Percentiles rank a stretch among this genome's conserved stretches.
These are phyloP conservation scores for Russula olivacea DNA, from an alignment of 768 basidiomycete species.

Conservation along the genomic window DNA sequence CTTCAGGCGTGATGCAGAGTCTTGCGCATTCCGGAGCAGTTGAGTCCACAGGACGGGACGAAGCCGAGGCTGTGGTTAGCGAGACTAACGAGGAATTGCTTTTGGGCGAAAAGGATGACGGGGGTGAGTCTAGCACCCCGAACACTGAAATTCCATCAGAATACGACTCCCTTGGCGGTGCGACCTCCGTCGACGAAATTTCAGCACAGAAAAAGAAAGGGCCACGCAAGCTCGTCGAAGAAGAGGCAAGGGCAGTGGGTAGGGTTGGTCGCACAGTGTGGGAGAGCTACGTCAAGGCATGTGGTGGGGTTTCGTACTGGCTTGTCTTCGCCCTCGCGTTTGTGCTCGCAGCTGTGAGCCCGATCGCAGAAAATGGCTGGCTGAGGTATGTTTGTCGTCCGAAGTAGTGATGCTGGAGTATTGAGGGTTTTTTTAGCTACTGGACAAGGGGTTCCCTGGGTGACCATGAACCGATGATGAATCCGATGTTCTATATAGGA, in stretches of 20 bases:
- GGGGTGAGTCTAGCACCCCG: constrained; percentile 33
- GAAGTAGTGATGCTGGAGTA: constrained; percentile 6
- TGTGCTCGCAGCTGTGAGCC: constrained; percentile 37
- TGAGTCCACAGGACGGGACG: constrained; percentile 31
- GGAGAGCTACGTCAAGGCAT: constrained; percentile 40
- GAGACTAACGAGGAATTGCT: constrained; percentile 25
- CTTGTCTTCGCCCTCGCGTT: constrained; percentile 34
- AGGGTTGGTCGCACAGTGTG: constrained; percentile 43
- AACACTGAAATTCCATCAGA: constrained; percentile 31
- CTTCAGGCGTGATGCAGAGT: constrained; percentile 58
- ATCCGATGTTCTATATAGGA: constrained; percentile 52
- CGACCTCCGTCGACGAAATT: constrained; percentile 32
- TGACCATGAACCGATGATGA: constrained; percentile 14
- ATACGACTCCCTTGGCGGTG: constrained; percentile 39
- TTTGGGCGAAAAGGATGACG: constrained; percentile 20
- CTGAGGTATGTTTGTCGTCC: constrained; percentile 24
- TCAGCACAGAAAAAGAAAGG: constrained; percentile 41
- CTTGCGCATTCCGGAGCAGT: constrained; percentile 54
- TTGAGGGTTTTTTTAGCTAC: constrained; percentile 25
- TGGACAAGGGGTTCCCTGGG: constrained; percentile 38
- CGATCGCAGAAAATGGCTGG: constrained; percentile 48
- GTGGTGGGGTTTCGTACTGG: constrained; percentile 39
- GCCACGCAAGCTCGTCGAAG: constrained; percentile 78
- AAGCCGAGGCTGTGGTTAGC: constrained; percentile 37
- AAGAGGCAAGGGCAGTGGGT: constrained; percentile 47